Conservation (phyloP, 352 stramenopile genomes). For the Sclerospora graminicola region DNA sequence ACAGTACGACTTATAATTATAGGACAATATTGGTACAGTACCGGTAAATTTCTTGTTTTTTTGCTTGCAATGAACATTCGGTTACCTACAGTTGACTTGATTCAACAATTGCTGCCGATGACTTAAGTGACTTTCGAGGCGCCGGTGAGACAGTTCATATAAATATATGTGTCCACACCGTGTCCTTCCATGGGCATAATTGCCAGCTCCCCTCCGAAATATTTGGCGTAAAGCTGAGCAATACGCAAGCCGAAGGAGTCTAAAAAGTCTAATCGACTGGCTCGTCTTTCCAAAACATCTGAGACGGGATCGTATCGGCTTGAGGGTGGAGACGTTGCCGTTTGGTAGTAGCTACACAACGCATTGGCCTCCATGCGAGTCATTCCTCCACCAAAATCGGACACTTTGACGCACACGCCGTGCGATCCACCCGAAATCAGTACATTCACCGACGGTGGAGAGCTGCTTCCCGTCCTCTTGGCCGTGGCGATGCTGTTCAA, state of each 20-base stretch:
- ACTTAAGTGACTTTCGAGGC: slow-evolving; percentile 66
- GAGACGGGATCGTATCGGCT: slow-evolving; percentile 60
- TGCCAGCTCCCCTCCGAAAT: slow-evolving; percentile 97
- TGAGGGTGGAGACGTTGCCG: slow-evolving; percentile 6
- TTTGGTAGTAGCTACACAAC: slow-evolving; percentile 53
- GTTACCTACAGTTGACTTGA: too few species aligned
- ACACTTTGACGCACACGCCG: slow-evolving; percentile 76
- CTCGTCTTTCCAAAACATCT: slow-evolving; percentile 50
- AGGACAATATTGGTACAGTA: too few species aligned
- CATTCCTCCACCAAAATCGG: slow-evolving; percentile 61
- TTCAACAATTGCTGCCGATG: too few species aligned
- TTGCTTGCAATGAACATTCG: too few species aligned
- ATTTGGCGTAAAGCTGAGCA: slow-evolving; percentile 90
- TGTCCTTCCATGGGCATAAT: slow-evolving; percentile 99
- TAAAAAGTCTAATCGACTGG: slow-evolving; percentile 52
- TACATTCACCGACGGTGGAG: slow-evolving; percentile 46
- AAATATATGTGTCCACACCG: slow-evolving; percentile 92
- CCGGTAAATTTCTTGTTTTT: too few species aligned
- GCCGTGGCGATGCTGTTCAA: slow-evolving; percentile 51
- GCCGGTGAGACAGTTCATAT: slow-evolving; percentile 77
- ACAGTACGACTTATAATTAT: too few species aligned
- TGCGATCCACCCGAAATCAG: slow-evolving; percentile 57
- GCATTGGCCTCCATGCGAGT: slow-evolving; percentile 62
- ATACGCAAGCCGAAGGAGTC: slow-evolving; percentile 88
- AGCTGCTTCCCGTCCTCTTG: slow-evolving; percentile 9